Conservation (phyloP, 129 eudicot genomes). For the Tagetes patula region DNA sequence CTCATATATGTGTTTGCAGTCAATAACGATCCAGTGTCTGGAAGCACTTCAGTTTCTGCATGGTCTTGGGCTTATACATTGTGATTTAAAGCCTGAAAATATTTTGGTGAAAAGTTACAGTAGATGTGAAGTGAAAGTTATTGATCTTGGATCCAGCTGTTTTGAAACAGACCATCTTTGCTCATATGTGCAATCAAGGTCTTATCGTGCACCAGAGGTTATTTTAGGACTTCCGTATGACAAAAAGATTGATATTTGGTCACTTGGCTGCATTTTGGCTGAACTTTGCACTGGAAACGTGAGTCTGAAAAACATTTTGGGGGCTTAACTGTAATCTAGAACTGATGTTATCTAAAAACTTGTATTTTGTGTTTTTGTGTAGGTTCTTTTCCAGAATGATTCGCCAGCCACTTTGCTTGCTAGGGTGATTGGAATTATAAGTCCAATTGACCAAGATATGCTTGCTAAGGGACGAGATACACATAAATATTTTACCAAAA, state of each 20-base stretch:
- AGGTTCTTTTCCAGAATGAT: slow-evolving; percentile 97
- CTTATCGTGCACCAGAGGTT: slow-evolving; percentile 94
- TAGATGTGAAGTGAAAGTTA: slow-evolving; percentile 90
- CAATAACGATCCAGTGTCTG: slow-evolving; percentile 84
- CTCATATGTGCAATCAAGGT: slow-evolving; percentile 89
- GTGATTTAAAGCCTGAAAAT: slow-evolving; percentile 93
- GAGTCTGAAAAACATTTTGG: slow-evolving; percentile 23
- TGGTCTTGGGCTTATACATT: slow-evolving; percentile 86
- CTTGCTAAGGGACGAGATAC: slow-evolving; percentile 91
- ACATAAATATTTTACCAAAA: slow-evolving; percentile 86
- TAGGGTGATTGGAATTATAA: slow-evolving; percentile 81
- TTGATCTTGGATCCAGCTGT: slow-evolving; percentile 91
- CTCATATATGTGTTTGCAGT: slow-evolving; percentile 48
- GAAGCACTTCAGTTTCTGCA: slow-evolving; percentile 86
- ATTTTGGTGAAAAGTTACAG: slow-evolving; percentile 92
- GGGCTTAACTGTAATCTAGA: not conserved
- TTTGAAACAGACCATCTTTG: slow-evolving; percentile 92
- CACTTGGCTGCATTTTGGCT: slow-evolving; percentile 94
- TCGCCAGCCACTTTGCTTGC: slow-evolving; percentile 97
- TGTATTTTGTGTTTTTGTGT: slow-evolving; percentile 17
- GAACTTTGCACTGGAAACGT: slow-evolving; percentile 97
- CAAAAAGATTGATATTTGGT: slow-evolving; percentile 88
- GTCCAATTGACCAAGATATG: slow-evolving; percentile 72
- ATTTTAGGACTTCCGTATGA: slow-evolving; percentile 83
- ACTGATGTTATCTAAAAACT: not conserved